A percentile compares a stretch with the other conserved stretches of the same genome.
Evolutionary conservation across 192 early-diverging fungal species (phyloP).

Genomic region (Rhizoclosmatium globosum): DNA sequence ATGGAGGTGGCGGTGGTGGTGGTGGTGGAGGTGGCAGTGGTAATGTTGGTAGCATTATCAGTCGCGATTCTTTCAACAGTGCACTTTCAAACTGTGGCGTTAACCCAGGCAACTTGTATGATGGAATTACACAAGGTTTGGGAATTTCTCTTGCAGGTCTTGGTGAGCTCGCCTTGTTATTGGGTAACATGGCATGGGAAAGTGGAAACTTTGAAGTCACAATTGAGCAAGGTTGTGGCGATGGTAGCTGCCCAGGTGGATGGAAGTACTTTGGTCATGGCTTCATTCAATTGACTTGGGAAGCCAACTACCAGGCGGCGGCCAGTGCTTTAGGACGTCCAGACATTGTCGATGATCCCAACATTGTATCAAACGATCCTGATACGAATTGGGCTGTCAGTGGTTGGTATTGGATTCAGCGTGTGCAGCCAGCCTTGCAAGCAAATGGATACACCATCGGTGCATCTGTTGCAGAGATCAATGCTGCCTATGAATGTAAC

Average conservation of each 20-base stretch:
- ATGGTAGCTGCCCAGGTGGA: constrained; percentile 20
- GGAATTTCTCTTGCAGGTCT: not conserved
- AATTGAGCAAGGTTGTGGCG: not conserved
- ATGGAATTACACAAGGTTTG: not conserved
- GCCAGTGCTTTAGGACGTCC: not conserved
- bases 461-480: constrained; percentile 6
- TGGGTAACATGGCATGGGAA: not conserved
- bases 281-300: constrained; percentile 24
- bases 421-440: constrained; percentile 16
- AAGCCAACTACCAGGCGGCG: constrained; percentile 30
- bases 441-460: constrained; percentile 6
- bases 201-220: not conserved
- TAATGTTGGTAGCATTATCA: not conserved
- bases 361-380: constrained; percentile 10
- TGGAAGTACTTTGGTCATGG: constrained; percentile 23
- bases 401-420: constrained; percentile 14
- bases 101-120: not conserved
- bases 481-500: not conserved
- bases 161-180: constrained; percentile 6
- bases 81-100: not conserved
- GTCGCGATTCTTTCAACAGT: not conserved
- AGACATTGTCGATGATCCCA: constrained; percentile 11
- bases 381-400: constrained; percentile 11
- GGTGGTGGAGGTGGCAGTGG: not conserved
- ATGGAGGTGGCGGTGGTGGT: too few species aligned